phyloP scores from a whole-genome alignment of 352 stramenopile genomes.

The Pythium aquatile region DNA sequence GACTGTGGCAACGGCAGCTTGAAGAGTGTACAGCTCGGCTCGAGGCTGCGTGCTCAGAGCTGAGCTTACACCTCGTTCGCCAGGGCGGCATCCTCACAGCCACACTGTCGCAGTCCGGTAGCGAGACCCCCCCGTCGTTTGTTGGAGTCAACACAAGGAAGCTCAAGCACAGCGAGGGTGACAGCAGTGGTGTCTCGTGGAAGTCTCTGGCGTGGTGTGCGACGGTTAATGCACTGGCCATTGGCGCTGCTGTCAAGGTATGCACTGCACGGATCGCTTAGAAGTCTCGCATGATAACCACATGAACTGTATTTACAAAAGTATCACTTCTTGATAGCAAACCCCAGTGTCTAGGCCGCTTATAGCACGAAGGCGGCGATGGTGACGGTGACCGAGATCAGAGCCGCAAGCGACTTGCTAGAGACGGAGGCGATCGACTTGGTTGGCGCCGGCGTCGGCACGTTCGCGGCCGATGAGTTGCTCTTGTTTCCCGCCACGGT shows the following conservation, averaged over 20 bases:
- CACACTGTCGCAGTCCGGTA: background rate
- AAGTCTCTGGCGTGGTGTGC: slow-evolving; percentile 6
- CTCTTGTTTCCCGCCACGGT: background rate
- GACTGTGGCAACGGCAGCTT: slow-evolving; percentile 6
- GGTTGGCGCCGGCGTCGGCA: slow-evolving; percentile 19
- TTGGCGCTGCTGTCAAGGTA: background rate
- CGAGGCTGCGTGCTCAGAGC: background rate
- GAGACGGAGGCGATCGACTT: slow-evolving; percentile 65
- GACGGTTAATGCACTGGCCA: slow-evolving; percentile 3
- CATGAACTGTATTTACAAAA: background rate
- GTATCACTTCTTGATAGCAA: too few relatives aligned
- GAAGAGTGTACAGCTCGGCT: background rate
- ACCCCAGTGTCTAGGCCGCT: background rate
- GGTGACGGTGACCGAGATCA: background rate
- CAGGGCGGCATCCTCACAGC: slow-evolving; percentile 7
- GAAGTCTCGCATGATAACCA: background rate
- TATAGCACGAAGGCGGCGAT: background rate
- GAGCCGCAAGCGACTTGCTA: slow-evolving; percentile 17
- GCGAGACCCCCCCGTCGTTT: background rate
- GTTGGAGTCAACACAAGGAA: background rate
- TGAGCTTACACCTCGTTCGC: slow-evolving; percentile 7
- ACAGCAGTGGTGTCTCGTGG: background rate
- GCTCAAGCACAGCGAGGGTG: background rate
- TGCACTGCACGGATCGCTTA: background rate
- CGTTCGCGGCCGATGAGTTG: slow-evolving; percentile 1